phyloP scores from a whole-genome alignment of 2,329 filamentous ascomycete species.

The Fusarium goolgardi region DNA sequence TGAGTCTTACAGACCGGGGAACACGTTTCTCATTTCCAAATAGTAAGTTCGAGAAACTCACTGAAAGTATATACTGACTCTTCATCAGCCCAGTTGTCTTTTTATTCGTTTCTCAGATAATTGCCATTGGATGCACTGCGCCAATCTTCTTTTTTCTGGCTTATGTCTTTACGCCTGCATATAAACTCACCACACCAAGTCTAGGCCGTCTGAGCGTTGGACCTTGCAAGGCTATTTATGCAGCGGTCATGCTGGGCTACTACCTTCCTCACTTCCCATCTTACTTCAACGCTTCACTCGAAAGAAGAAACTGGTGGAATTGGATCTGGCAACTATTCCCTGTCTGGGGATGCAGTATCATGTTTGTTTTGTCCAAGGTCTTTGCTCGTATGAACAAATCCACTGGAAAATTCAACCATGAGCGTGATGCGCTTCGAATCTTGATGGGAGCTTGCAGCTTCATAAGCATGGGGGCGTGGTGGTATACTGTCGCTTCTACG shows the following conservation, averaged over 20 bases:
- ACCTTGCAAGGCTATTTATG: conserved; percentile 33
- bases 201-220: conserved; percentile 19
- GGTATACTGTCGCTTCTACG: conserved; percentile 31
- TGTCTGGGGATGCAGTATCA: conserved; percentile 39
- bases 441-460: not conserved
- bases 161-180: conserved; percentile 34
- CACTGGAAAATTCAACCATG: accelerated
- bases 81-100: conserved; percentile 28
- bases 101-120: conserved; percentile 39
- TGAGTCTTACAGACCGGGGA: conserved; percentile 39
- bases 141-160: conserved; percentile 45
- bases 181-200: conserved; percentile 25
- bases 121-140: conserved; percentile 36
- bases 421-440: conserved; percentile 1
- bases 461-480: conserved; percentile 32
- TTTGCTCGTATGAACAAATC: not conserved
- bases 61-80: not conserved
- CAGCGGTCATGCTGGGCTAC: conserved; percentile 34
- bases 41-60: conserved; percentile 29
- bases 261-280: conserved; percentile 36
- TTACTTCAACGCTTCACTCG: conserved; percentile 39
- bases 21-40: conserved; percentile 33
- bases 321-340: conserved; percentile 51
- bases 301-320: conserved; percentile 47
- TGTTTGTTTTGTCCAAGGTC: conserved; percentile 28